A percentile compares a stretch with the other conserved stretches of the same genome.
Conservation (phyloP, 345 rosid species). For the Cardiospermum halicacabum region DNA sequence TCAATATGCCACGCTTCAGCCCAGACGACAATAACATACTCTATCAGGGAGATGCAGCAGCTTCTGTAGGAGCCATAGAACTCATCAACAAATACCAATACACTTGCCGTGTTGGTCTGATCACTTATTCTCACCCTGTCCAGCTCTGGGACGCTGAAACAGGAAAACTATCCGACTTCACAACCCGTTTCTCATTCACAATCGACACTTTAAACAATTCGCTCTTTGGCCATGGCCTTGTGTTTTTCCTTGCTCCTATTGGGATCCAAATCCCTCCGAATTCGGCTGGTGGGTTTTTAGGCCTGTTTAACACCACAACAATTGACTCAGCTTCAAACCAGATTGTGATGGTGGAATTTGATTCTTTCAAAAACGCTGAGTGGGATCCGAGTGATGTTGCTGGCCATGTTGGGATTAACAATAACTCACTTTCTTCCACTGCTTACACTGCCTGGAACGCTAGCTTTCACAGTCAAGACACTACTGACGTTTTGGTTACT, state of each 20-base stretch:
- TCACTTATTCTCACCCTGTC: conserved; percentile 3
- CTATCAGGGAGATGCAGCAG: neutral
- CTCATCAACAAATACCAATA: neutral
- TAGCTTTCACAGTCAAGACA: conserved; percentile 20
- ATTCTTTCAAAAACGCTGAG: conserved; percentile 11
- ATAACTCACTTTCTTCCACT: conserved; percentile 22
- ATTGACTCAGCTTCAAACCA: conserved; percentile 16
- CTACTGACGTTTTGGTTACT: conserved; percentile 26
- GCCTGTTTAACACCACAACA: conserved; percentile 27
- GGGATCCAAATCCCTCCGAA: conserved; percentile 30
- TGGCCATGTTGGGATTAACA: conserved; percentile 40
- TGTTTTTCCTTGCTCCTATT: conserved; percentile 26
- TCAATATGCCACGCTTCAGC: neutral
- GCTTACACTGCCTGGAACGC: conserved; percentile 32
- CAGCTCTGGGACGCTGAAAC: conserved; percentile 6
- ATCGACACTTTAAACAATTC: neutral
- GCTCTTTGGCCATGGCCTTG: neutral
- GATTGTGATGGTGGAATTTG: conserved; percentile 36
- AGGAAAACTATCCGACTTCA: conserved; percentile 15
- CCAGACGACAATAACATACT: neutral
- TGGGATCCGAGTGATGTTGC: conserved; percentile 27
- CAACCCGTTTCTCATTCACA: neutral
- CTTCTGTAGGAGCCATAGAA: neutral
- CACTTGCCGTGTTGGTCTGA: conserved; percentile 5
- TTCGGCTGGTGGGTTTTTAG: conserved; percentile 38